Percentiles rank a stretch among this genome's conserved stretches.
Evolutionary conservation across 179 eudicot species (phyloP).

Genomic region (Actinidia chinensis): DNA sequence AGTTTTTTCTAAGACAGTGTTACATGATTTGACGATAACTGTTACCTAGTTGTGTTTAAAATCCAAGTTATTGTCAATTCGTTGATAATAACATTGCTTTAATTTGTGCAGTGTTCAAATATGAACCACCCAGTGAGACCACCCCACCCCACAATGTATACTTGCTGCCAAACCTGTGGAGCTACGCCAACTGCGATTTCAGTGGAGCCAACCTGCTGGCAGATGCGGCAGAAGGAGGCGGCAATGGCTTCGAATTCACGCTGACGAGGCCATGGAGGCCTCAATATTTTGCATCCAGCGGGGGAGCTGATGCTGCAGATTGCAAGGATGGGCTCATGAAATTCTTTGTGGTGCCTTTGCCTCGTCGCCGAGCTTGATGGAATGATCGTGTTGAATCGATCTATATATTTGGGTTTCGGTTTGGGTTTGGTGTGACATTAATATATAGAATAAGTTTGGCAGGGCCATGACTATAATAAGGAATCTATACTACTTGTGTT

Average conservation of each 20-base stretch:
- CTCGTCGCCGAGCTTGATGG: not conserved
- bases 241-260: conserved; percentile 12
- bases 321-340: conserved; percentile 24
- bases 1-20: no score
- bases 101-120: conserved; percentile 19
- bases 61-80: no score
- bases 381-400: no score
- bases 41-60: no score
- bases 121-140: not conserved
- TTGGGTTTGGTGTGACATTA: no score
- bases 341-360: conserved; percentile 21
- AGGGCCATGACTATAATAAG: no score
- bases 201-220: conserved; percentile 20
- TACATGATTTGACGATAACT: no score
- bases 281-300: conserved; percentile 18
- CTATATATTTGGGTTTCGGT: no score
- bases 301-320: not conserved
- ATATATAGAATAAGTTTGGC: no score
- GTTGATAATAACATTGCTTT: not conserved
- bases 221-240: conserved; percentile 14
- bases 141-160: conserved; percentile 20
- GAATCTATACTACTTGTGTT: no score
- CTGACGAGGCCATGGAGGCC: conserved; percentile 15
- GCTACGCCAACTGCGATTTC: conserved; percentile 21
- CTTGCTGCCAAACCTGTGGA: conserved; percentile 22